Evolutionary conservation across 192 early-diverging fungal genomes (phyloP).

Genomic region (Rhizophagus clarus): DNA sequence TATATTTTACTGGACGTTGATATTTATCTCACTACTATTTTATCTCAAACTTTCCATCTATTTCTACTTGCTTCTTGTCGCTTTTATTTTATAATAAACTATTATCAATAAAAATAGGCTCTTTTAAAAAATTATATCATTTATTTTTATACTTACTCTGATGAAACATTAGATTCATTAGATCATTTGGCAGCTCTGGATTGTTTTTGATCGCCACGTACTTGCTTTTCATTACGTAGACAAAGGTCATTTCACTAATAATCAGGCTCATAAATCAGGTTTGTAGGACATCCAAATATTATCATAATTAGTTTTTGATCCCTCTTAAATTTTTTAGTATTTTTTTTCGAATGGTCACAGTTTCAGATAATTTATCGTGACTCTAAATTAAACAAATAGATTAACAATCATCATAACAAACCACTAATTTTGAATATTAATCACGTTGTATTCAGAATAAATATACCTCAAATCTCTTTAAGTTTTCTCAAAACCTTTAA

Average conservation of each 20-base stretch:
- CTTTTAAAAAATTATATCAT: neutral
- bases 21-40: conserved; percentile 29
- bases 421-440: neutral
- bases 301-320: no score
- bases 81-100: neutral
- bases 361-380: conserved; percentile 48
- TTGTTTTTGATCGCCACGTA: conserved; percentile 38
- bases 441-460: no score
- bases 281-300: no score
- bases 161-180: conserved; percentile 21
- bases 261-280: conserved; percentile 29
- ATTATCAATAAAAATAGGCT: neutral
- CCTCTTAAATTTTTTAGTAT: conserved; percentile 74
- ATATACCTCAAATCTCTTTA: no score
- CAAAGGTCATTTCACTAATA: conserved; percentile 48
- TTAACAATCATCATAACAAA: conserved; percentile 16
- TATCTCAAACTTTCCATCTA: conserved; percentile 49
- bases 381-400: neutral
- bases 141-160: conserved; percentile 30
- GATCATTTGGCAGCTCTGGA: conserved; percentile 31
- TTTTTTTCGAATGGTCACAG: conserved; percentile 83
- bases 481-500: no score
- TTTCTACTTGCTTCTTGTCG: conserved; percentile 49
- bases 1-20: conserved; percentile 56
- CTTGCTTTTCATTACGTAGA: conserved; percentile 35